A percentile compares a stretch with the other conserved stretches of the same genome.
Conservation (phyloP, 2,329 filamentous ascomycete genomes). For the Calonectria ilicicola region DNA sequence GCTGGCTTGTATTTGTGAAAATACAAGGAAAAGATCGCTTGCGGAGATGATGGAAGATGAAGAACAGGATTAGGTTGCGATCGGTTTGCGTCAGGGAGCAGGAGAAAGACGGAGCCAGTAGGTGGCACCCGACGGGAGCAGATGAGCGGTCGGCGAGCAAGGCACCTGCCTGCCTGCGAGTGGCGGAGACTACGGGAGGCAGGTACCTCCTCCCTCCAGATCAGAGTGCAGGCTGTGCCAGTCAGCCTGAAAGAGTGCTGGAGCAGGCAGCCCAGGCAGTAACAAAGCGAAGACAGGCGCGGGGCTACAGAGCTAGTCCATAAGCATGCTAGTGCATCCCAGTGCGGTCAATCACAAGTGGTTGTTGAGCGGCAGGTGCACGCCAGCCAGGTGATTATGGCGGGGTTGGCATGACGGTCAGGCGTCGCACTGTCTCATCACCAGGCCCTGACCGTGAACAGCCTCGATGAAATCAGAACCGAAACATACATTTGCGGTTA, state of each 20-base stretch:
- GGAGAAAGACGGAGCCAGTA: conserved; percentile 42
- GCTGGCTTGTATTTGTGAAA: conserved; percentile 7
- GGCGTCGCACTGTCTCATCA: conserved; percentile 40
- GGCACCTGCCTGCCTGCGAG: conserved; percentile 30
- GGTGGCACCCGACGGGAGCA: conserved; percentile 36
- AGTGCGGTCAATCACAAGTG: conserved; percentile 43
- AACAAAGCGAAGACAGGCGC: conserved; percentile 36
- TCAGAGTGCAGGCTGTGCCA: conserved; percentile 23
- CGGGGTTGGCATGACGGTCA: conserved; percentile 39
- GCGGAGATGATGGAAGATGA: conserved; percentile 36
- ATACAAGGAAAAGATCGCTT: conserved; percentile 13
- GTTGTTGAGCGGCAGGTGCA: conserved; percentile 23
- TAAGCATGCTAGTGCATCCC: conserved; percentile 20
- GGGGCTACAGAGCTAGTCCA: conserved; percentile 39
- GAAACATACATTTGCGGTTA: background rate
- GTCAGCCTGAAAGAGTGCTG: conserved; percentile 24
- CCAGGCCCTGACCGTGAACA: conserved; percentile 27
- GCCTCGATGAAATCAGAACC: background rate
- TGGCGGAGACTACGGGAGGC: conserved; percentile 34
- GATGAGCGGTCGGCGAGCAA: conserved; percentile 44
- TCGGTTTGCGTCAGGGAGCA: conserved; percentile 44
- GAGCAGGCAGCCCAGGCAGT: conserved; percentile 39
- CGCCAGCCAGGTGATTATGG: conserved; percentile 41
- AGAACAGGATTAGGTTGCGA: conserved; percentile 44
- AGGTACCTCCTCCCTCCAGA: conserved; percentile 1